Evolutionary conservation across 352 stramenopile genomes (phyloP).

Genomic region (Lagenidium sp.): DNA sequence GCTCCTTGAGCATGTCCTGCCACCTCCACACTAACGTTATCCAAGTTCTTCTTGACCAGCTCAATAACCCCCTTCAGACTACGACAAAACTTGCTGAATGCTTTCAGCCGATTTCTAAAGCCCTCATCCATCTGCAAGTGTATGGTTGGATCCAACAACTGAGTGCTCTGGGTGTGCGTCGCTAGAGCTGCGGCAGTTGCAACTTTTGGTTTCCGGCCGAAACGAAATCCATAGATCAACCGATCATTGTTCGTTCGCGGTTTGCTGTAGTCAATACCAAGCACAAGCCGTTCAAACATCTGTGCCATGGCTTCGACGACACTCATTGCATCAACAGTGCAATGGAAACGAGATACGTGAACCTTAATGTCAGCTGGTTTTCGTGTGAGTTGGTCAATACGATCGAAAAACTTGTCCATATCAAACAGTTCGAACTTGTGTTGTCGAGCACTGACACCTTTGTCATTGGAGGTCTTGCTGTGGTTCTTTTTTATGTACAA

Average conservation of each 20-base stretch:
- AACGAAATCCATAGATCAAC: constrained; percentile 65
- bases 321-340: constrained; percentile 37
- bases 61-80: constrained; percentile 40
- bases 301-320: constrained; percentile 53
- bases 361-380: constrained; percentile 44
- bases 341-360: constrained; percentile 43
- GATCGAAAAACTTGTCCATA: constrained; percentile 41
- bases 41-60: constrained; percentile 46
- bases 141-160: constrained; percentile 31
- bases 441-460: too few relatives aligned
- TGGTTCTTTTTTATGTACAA: constrained; percentile 51
- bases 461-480: constrained; percentile 5
- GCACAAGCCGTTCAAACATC: constrained; percentile 47
- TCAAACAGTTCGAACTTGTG: constrained; percentile 49
- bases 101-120: constrained; percentile 38
- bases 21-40: constrained; percentile 40
- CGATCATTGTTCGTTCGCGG: constrained; percentile 30
- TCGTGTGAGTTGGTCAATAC: constrained; percentile 30
- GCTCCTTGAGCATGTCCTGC: constrained; percentile 36
- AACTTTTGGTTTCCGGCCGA: constrained; percentile 45
- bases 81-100: constrained; percentile 50
- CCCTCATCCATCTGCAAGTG: constrained; percentile 29
- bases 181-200: constrained; percentile 23
- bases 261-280: constrained; percentile 56
- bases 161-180: constrained; percentile 15